phyloP scores from a whole-genome alignment of 805 yeast species.

The Metschnikowia hibisci region DNA sequence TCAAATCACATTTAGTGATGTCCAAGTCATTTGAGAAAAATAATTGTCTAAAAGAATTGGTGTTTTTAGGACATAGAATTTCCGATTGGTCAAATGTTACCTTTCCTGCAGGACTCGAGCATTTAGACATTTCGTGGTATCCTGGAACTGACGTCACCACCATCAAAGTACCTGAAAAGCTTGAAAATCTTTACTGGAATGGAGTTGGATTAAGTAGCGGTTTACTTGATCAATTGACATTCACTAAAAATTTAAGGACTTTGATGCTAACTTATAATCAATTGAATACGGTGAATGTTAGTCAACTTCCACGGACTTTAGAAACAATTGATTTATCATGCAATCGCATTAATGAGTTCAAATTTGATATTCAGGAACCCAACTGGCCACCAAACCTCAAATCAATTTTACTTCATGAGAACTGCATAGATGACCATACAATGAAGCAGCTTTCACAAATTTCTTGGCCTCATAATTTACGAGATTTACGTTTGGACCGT shows the following conservation, averaged over 20 bases:
- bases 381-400: constrained; percentile 27
- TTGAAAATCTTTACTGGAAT: constrained; percentile 31
- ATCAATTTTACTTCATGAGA: constrained; percentile 23
- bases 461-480: constrained; percentile 24
- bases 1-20: constrained; percentile 9
- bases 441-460: constrained; percentile 16
- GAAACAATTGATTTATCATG: constrained; percentile 29
- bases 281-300: constrained; percentile 20
- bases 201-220: constrained; percentile 21
- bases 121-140: constrained; percentile 38
- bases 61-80: constrained; percentile 32
- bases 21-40: constrained; percentile 9
- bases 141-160: constrained; percentile 22
- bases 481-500: constrained; percentile 22
- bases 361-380: constrained; percentile 3
- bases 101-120: constrained; percentile 25
- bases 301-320: constrained; percentile 26
- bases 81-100: constrained; percentile 25
- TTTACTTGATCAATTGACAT: constrained; percentile 8
- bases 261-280: constrained; percentile 34
- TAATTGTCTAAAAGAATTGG: constrained; percentile 21
- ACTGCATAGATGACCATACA: constrained; percentile 19
- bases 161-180: constrained; percentile 20
- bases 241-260: constrained; percentile 24
- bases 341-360: constrained; percentile 19